These are phyloP conservation scores for Escovopsis sp. DNA, from an alignment of 2,329 filamentous ascomycete species.

Conservation along the genomic window DNA sequence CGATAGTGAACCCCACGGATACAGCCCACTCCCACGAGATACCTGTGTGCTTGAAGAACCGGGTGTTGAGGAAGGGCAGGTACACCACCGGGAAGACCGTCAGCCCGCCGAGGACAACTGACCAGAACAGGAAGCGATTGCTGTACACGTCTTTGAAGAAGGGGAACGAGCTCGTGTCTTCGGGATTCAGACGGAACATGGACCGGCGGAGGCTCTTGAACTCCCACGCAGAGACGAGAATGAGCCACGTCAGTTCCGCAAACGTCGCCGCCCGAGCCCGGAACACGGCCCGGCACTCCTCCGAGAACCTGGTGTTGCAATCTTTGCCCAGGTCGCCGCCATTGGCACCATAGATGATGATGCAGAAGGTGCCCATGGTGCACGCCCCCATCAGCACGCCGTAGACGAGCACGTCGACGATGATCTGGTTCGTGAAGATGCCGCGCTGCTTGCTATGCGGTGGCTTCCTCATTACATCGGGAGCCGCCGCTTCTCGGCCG, in stretches of 20 bases:
- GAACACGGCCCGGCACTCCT: conserved; percentile 46
- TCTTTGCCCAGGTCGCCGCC: conserved; percentile 39
- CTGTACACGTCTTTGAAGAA: conserved; percentile 49
- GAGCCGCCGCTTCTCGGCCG: conserved; percentile 60
- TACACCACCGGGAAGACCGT: conserved; percentile 56
- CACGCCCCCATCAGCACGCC: conserved; percentile 63
- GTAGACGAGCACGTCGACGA: conserved; percentile 68
- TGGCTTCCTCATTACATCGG: conserved; percentile 65
- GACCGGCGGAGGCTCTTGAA: conserved; percentile 59
- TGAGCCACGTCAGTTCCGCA: conserved; percentile 57
- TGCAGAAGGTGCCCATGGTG: conserved; percentile 50
- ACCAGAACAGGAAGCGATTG: conserved; percentile 59
- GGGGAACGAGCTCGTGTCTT: conserved; percentile 33
- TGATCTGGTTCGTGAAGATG: conserved; percentile 64
- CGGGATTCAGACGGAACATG: conserved; percentile 51
- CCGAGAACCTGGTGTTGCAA: conserved; percentile 47
- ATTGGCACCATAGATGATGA: conserved; percentile 44
- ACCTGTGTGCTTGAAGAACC: conserved; percentile 56
- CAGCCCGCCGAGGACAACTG: conserved; percentile 44
- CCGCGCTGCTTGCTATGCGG: conserved; percentile 55
- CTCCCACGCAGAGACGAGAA: conserved; percentile 64
- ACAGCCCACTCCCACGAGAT: conserved; percentile 68
- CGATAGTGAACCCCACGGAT: conserved; percentile 44
- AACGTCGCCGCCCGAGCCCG: conserved; percentile 59
- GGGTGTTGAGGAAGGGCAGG: conserved; percentile 54